phyloP scores from a whole-genome alignment of 768 basidiomycete genomes.

The Naganishia randhawae region DNA sequence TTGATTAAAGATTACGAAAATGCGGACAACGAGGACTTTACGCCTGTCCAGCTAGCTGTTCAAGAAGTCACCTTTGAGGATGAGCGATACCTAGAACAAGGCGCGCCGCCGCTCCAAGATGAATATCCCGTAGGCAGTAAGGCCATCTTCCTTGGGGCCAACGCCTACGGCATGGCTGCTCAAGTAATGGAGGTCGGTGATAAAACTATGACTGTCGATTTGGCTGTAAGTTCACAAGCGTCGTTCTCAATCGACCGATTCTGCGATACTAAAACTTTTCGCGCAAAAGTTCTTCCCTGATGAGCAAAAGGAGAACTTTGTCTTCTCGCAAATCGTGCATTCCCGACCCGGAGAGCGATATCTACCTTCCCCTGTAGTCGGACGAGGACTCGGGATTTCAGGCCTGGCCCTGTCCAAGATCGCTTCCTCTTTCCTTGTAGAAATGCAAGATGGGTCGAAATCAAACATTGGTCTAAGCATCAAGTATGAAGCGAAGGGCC shows the following conservation, averaged over 20 bases:
- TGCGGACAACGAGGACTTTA: slow-evolving; percentile 73
- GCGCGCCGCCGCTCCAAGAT: slow-evolving; percentile 72
- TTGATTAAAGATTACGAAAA: slow-evolving; percentile 92
- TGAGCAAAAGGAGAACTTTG: slow-evolving; percentile 72
- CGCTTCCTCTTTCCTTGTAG: slow-evolving; percentile 87
- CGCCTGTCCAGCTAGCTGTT: slow-evolving; percentile 81
- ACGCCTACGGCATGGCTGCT: slow-evolving; percentile 92
- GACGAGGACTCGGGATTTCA: slow-evolving; percentile 69
- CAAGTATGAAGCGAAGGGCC: slow-evolving; percentile 88
- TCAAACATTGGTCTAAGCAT: slow-evolving; percentile 87
- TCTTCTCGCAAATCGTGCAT: slow-evolving; percentile 67
- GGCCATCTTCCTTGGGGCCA: slow-evolving; percentile 92
- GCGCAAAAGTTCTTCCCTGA: slow-evolving; percentile 72
- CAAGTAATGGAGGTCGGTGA: slow-evolving; percentile 74
- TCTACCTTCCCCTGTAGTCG: slow-evolving; percentile 71
- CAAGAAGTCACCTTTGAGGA: slow-evolving; percentile 80
- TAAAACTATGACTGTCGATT: slow-evolving; percentile 68
- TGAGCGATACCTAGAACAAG: slow-evolving; percentile 67
- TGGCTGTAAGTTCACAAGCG: slow-evolving; percentile 70
- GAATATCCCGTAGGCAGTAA: slow-evolving; percentile 87
- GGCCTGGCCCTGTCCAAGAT: slow-evolving; percentile 80
- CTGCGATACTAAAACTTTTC: neutral
- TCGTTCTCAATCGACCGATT: too few species aligned
- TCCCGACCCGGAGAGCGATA: slow-evolving; percentile 60
- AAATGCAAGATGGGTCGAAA: slow-evolving; percentile 70